Conservation (phyloP, 2,329 filamentous ascomycete species). For the Aspergillus hiratsukae region DNA sequence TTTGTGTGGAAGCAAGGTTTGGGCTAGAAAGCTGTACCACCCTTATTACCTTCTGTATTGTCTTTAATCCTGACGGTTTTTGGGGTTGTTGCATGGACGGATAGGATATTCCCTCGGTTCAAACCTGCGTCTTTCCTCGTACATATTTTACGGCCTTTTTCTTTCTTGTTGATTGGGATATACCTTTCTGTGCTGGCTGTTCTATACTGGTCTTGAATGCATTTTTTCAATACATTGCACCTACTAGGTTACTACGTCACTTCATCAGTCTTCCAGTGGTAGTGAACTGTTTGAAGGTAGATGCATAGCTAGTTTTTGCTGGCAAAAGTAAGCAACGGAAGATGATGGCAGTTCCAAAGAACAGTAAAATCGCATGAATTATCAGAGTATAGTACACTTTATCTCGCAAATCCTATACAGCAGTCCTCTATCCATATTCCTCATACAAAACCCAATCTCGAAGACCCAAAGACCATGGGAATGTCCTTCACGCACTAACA, state of each 20-base stretch:
- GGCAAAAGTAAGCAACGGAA: not conserved
- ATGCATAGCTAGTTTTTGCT: not conserved
- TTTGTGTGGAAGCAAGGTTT: not conserved
- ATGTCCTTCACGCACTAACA: not conserved
- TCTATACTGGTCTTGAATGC: not conserved
- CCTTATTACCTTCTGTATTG: not conserved
- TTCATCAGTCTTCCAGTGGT: not conserved
- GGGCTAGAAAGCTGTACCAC: not conserved
- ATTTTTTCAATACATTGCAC: not conserved
- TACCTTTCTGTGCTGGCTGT: not conserved
- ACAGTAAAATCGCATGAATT: not conserved
- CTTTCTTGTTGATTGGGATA: not conserved
- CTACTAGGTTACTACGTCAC: not conserved
- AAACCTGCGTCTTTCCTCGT: not conserved
- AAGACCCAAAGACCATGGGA: not conserved
- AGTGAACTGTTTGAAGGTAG: not conserved
- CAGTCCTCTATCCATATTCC: not conserved
- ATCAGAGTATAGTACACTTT: not conserved
- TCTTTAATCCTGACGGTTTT: not conserved
- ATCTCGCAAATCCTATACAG: not conserved
- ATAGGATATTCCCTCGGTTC: not conserved
- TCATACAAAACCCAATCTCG: not conserved
- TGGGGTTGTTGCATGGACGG: not conserved
- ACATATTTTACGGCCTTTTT: not conserved
- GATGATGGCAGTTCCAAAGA: not conserved